Evolutionary conservation across 148 eudicot species (phyloP).

Genomic region (Silene latifolia): DNA sequence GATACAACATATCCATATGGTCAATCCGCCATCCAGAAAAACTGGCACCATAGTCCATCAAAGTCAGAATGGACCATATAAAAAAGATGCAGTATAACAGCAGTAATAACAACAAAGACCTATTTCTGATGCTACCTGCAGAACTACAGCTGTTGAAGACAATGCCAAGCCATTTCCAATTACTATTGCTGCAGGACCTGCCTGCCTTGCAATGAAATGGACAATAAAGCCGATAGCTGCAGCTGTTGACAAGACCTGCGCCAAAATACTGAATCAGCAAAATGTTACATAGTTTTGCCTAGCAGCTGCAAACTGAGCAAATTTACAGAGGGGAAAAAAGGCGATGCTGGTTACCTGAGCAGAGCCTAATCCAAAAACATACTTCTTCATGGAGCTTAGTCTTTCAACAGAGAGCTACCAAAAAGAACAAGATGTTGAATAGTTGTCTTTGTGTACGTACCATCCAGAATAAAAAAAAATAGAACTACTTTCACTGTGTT

Average conservation of each 20-base stretch:
- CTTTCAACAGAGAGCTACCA: constrained; percentile 98
- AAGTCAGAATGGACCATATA: neutral
- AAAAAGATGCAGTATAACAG: neutral
- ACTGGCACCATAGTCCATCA: neutral
- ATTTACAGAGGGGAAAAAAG: neutral
- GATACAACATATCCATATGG: neutral
- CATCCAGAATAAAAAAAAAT: constrained; percentile 11
- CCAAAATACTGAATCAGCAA: constrained; percentile 15
- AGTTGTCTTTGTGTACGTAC: constrained; percentile 7
- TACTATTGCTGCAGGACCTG: constrained; percentile 95
- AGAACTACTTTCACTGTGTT: constrained; percentile 4
- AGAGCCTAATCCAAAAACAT: constrained; percentile 97
- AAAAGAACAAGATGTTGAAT: constrained; percentile 18
- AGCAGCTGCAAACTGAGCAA: constrained; percentile 4
- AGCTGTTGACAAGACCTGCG: constrained; percentile 86
- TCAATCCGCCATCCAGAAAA: neutral
- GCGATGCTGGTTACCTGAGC: constrained; percentile 66
- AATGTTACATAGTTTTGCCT: neutral
- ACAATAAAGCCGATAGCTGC: constrained; percentile 70
- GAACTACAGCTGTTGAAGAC: constrained; percentile 98
- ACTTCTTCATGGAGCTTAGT: constrained; percentile 99
- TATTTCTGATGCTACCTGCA: constrained; percentile 57
- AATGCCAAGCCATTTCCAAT: constrained; percentile 98
- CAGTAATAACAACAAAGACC: constrained; percentile 1
- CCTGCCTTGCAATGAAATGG: constrained; percentile 59